Percentiles rank a stretch among this genome's conserved stretches.
These are phyloP conservation scores for Pleurotus djamor DNA, from an alignment of 768 basidiomycete species.

Conservation along the genomic window DNA sequence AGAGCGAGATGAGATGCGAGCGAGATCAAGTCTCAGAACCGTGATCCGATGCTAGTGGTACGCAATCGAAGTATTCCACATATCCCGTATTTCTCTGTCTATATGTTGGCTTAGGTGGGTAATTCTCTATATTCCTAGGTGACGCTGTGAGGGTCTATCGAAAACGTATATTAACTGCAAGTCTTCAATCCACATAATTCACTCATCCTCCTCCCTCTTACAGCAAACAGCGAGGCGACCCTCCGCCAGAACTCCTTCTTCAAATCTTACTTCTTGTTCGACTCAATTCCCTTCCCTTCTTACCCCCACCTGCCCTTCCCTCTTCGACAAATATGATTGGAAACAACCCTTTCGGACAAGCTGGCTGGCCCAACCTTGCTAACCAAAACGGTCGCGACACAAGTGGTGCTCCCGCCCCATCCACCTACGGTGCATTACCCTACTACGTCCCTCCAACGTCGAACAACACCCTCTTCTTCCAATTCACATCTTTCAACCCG, in stretches of 20 bases:
- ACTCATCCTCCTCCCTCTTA: too few species aligned
- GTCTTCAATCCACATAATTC: too few species aligned
- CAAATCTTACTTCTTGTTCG: background rate
- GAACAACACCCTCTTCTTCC: conserved; percentile 35
- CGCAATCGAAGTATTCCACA: background rate
- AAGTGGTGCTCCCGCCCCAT: conserved; percentile 33
- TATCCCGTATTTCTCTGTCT: background rate
- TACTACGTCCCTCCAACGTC: conserved; percentile 36
- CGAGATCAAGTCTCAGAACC: conserved; percentile 5
- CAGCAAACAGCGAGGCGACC: too few species aligned
- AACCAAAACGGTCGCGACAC: conserved; percentile 18
- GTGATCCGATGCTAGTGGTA: conserved; percentile 2
- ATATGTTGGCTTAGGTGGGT: too few species aligned
- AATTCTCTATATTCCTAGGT: too few species aligned
- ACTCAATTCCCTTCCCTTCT: background rate
- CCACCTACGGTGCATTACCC: conserved; percentile 64
- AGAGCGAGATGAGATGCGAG: background rate
- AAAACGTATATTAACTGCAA: too few species aligned
- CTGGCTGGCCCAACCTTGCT: conserved; percentile 14
- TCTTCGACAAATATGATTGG: background rate
- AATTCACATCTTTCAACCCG: conserved; percentile 37
- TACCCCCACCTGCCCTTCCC: background rate
- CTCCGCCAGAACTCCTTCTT: too few species aligned
- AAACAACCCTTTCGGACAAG: conserved; percentile 31
- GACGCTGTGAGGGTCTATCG: too few species aligned